A percentile compares a stretch with the other conserved stretches of the same genome.
Evolutionary conservation across 345 rosid species (phyloP).

Genomic region (Aethionema arabicum): DNA sequence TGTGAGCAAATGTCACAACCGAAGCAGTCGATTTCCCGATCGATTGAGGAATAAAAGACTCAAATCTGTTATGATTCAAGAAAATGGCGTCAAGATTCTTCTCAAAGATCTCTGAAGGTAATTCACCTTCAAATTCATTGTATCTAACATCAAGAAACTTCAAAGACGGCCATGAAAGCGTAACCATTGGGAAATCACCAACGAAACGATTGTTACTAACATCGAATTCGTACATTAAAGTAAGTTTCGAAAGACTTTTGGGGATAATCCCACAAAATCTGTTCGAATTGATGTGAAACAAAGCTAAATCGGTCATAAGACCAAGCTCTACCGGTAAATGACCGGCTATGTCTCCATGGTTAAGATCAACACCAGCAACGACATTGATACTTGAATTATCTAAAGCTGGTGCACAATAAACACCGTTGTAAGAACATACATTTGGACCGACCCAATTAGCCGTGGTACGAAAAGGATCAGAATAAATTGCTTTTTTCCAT

Average conservation of each 20-base stretch:
- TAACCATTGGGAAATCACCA: slow-evolving; percentile 48
- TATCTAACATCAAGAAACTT: slow-evolving; percentile 57
- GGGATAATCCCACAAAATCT: slow-evolving; percentile 75
- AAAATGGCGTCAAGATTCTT: slow-evolving; percentile 65
- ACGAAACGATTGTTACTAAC: slow-evolving; percentile 67
- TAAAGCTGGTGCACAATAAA: slow-evolving; percentile 56
- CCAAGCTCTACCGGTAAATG: slow-evolving; percentile 61
- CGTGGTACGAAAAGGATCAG: slow-evolving; percentile 58
- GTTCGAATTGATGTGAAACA: slow-evolving; percentile 68
- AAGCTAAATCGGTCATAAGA: slow-evolving; percentile 54
- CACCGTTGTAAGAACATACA: slow-evolving; percentile 61
- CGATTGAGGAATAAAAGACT: slow-evolving; percentile 46
- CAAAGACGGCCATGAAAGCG: slow-evolving; percentile 45
- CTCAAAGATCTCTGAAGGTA: slow-evolving; percentile 52
- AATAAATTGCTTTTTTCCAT: slow-evolving; percentile 54
- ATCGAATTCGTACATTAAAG: slow-evolving; percentile 57
- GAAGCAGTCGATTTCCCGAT: slow-evolving; percentile 58
- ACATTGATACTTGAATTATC: slow-evolving; percentile 46
- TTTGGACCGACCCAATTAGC: slow-evolving; percentile 57
- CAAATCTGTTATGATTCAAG: slow-evolving; percentile 61
- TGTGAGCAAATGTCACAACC: slow-evolving; percentile 55
- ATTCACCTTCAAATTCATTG: slow-evolving; percentile 61
- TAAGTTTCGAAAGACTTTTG: slow-evolving; percentile 44
- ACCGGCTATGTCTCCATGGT: slow-evolving; percentile 64
- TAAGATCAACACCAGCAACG: slow-evolving; percentile 68